Evolutionary conservation across 2,329 filamentous ascomycete genomes (phyloP), one percentile per base, ranked within the genome.

Genomic region (Ceratocystis lukuohia): DNA sequence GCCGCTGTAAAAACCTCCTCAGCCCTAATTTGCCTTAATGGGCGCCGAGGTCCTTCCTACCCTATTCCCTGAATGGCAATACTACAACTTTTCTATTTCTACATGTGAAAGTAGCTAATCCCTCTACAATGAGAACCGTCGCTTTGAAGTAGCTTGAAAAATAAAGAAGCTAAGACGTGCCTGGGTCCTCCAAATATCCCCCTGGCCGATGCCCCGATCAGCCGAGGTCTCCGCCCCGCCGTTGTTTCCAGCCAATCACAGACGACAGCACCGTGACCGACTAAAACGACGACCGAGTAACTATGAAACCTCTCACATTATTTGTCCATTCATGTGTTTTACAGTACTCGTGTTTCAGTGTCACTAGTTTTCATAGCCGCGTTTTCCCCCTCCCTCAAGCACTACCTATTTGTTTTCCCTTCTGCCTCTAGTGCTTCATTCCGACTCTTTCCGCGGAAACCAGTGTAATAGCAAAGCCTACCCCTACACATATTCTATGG

Each of bases 141-240:
- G 5, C 22, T 12, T 50, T 50, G 48, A 22, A n/a, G n/a, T 41
- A 15, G 37, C 33, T 37, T 50, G 17, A 37, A 57, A 17, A 17
- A 20, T 7, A 57, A 30, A 33, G 7, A 17, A n/a, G 2, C 25
- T 59, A 59, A 37, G 15, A 59, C 4, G 17, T 37, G 12, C 17
- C 28, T n/a, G n/a, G 8, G 56, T n/a, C 12, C 25, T 20, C 25
- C 25, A 59, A 59, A 59, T 48, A 56, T 66, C 65, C 65, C 62
- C 66, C 57, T 48, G 66, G 41, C 66, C 66, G 66, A 61, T 61
- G 33, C 53, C 20, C 64, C 50, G 56, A 67, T 41, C 50, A 65
- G 33, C 66, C 62, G 62, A 65, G 66, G 56, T 67, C 53, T 67
- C 61, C 62, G 66, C 66, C 50, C 56, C 37, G 56, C 62, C 62